Evolutionary conservation across 768 basidiomycete genomes (phyloP).

Genomic region (Mycena kentingensis): DNA sequence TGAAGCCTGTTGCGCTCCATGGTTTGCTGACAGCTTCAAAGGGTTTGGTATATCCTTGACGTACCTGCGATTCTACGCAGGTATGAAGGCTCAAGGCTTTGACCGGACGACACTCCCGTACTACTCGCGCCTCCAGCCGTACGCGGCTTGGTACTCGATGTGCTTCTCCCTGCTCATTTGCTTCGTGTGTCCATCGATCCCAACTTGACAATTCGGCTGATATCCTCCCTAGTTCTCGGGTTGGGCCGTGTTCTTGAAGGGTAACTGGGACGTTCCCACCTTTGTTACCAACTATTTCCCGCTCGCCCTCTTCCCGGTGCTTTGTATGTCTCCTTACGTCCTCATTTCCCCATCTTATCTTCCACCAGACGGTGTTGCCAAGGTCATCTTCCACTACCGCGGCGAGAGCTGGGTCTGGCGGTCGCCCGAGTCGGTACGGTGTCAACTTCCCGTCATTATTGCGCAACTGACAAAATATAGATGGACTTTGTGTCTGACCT

Average conservation of each 20-base stretch:
- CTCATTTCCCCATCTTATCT: background rate
- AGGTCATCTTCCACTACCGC: slow-evolving; percentile 50
- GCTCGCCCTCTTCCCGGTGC: slow-evolving; percentile 67
- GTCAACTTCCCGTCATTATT: background rate
- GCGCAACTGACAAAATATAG: slow-evolving; percentile 36
- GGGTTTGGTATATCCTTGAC: slow-evolving; percentile 59
- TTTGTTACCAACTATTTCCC: slow-evolving; percentile 88
- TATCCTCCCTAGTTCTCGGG: slow-evolving; percentile 40
- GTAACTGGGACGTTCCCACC: slow-evolving; percentile 44
- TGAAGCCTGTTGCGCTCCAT: background rate
- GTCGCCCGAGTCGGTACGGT: background rate
- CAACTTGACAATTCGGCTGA: background rate
- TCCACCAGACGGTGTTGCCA: slow-evolving; percentile 40
- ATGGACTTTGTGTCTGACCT: slow-evolving; percentile 86
- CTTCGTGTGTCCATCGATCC: slow-evolving; percentile 49
- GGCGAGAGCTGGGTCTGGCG: slow-evolving; percentile 38
- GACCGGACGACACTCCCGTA: slow-evolving; percentile 74
- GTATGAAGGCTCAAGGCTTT: slow-evolving; percentile 78
- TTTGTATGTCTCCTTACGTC: slow-evolving; percentile 45
- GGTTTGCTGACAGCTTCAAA: too few species aligned
- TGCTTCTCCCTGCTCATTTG: slow-evolving; percentile 51
- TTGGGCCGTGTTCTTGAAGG: slow-evolving; percentile 45
- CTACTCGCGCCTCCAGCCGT: slow-evolving; percentile 66
- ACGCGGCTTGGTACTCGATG: slow-evolving; percentile 63
- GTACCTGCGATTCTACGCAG: slow-evolving; percentile 84